phyloP scores from a whole-genome alignment of 129 eudicot genomes.

The Chrysanthemum lavandulifolium region DNA sequence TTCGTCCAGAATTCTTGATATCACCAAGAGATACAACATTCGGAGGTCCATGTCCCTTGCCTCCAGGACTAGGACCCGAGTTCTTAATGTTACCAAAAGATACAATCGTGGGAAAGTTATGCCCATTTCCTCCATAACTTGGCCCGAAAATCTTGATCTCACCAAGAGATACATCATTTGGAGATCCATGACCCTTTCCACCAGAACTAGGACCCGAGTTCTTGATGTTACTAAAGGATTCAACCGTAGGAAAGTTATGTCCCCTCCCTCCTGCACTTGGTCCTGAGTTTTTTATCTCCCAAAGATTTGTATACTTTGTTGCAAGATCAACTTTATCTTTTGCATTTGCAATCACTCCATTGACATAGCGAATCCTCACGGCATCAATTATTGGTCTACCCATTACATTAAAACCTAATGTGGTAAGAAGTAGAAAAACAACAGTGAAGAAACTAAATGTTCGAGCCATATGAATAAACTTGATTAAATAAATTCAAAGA shows the following conservation, averaged over 20 bases:
- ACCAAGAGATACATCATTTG: not conserved
- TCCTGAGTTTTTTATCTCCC: constrained; percentile 12
- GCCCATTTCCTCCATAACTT: constrained; percentile 3
- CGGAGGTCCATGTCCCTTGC: constrained; percentile 7
- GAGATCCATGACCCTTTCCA: not conserved
- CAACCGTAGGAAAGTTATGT: constrained; percentile 1
- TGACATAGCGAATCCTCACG: not conserved
- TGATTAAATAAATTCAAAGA: not conserved
- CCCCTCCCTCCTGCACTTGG: constrained; percentile 24
- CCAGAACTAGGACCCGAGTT: not conserved
- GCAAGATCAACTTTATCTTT: not conserved
- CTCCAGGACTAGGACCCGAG: constrained; percentile 12
- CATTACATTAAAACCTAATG: not conserved
- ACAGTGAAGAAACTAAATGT: not conserved
- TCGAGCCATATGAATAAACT: not conserved
- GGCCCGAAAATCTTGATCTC: not conserved
- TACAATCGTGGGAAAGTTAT: not conserved
- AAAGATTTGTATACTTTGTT: not conserved
- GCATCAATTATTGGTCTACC: not conserved
- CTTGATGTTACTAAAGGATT: not conserved
- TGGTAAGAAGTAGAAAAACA: not conserved
- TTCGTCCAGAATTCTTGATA: constrained; percentile 4
- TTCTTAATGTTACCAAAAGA: not conserved
- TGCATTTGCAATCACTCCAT: not conserved
- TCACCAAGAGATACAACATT: not conserved